Base-by-base conservation (phyloP, 164 flowering plant genomes). In the Stephania japonica region DNA sequence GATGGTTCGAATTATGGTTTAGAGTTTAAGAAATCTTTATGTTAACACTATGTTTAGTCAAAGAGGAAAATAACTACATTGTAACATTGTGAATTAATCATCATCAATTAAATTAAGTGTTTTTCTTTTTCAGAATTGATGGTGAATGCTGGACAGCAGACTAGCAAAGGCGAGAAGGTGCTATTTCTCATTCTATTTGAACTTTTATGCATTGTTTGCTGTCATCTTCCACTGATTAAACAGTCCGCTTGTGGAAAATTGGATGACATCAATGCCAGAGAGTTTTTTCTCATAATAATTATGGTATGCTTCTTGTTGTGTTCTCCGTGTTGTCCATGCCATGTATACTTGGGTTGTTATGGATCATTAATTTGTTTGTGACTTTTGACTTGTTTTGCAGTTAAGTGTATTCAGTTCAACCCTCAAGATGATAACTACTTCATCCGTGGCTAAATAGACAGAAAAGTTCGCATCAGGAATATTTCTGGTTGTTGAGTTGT, bases 51-150 rank as follows among this genome's bases (percentile, higher is more conserved):
- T n/a, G n/a, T n/a, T n/a, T n/a, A n/a, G n/a, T n/a, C n/a, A n/a
- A n/a, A n/a, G n/a, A n/a, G n/a, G n/a, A n/a, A n/a, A n/a, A n/a
- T n/a, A n/a, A n/a, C n/a, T n/a, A n/a, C n/a, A n/a, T n/a, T n/a
- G n/a, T n/a, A n/a, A 4, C 12, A 44, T 44, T 44, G 11, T 44
- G 49, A 7, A 9, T 44, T 13, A 44, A 13, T 44, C 49, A 44
- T 44, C 49, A 44, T 95, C 98, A 43, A 89, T 87, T 76, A 83
- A 84, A 83, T 98, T 98, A 72, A 92, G 87, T 79, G 92, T 98
- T 73, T 92, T 95, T 79, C 83, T 95, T 65, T 96, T 92, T 77
- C 92, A 98, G 99, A 95, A 87, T 98, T 95, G 80, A 87, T 95
- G 98, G 87, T 87, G 84, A 93, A 95, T 87, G 98, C 98, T 77